Evolutionary conservation across 148 eudicot genomes (phyloP).

Genomic region (Fagopyrum homotropicum): DNA sequence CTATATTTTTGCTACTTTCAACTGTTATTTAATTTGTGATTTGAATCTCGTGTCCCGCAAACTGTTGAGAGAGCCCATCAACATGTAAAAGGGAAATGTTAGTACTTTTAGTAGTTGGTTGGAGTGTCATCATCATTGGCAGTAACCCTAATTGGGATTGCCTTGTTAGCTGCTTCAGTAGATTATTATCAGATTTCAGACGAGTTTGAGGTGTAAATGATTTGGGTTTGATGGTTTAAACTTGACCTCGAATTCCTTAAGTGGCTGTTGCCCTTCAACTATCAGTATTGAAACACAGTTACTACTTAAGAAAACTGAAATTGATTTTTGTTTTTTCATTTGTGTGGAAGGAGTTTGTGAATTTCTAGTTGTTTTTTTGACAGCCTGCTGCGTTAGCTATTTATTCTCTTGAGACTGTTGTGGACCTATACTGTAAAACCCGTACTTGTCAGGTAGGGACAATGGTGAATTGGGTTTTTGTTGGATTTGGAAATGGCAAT

Average conservation of each 20-base stretch:
- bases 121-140: constrained; percentile 7
- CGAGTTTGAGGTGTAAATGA: neutral
- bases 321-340: neutral
- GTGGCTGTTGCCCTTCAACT: neutral
- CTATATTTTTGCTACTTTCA: neutral
- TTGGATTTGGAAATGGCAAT: constrained; percentile 14
- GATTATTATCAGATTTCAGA: neutral
- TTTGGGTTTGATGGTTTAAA: neutral
- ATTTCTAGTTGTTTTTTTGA: neutral
- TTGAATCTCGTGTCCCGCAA: constrained; percentile 6
- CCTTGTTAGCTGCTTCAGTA: neutral
- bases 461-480: constrained; percentile 14
- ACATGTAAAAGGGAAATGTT: neutral
- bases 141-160: neutral
- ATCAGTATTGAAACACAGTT: neutral
- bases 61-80: constrained; percentile 10
- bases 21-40: neutral
- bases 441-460: constrained; percentile 15
- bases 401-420: neutral
- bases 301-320: neutral
- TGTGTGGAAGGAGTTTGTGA: neutral
- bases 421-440: constrained; percentile 12
- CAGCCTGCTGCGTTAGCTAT: neutral
- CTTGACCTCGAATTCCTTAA: neutral
- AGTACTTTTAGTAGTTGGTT: neutral